Evolutionary conservation across 2,329 filamentous ascomycete genomes (phyloP), one percentile per base, ranked within the genome.

Genomic region (Aspergillus sp.): DNA sequence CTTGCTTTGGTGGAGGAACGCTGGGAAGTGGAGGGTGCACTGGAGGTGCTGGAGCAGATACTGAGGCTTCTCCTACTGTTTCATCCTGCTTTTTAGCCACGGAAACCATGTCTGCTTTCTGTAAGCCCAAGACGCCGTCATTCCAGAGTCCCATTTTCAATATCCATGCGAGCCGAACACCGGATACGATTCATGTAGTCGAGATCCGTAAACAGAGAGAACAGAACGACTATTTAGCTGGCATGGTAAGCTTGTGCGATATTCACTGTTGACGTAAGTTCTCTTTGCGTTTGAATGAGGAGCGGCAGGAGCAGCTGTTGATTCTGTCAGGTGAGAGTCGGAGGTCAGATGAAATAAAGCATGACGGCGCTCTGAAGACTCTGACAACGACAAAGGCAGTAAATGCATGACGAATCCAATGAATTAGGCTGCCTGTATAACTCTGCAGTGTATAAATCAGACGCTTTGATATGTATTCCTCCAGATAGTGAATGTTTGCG

Each of bases 251-350:
- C 10, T 19, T 39, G 17, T 15, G n/a, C 17, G 33, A 15, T 37
- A 30, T 37, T 17, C n/a, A 6, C 19, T 39, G 37, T 39, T 39
- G 37, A 39, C 37, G 37, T 39, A 39, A 39, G 15, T 39, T 17
- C 33, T 12, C 37, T 39, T 12, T 20, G 15, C 3, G 9, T 13
- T 39, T 22, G 15, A 39, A 20, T 10, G 19, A 15, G 23, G 7
- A 20, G 39, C 19, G 19, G 37, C 30, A 27, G 38, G n/a, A 46
- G 13, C 15, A 23, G 37, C 19, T 17, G 32, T 45, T 27, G 39
- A 37, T 49, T 15, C 27, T 30, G 25, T 41, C 45, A 50, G 45
- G 19, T 47, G 45, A 30, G 23, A 25, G 15, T 20, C 30, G 30
- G 44, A 38, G 25, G 37, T 39, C 37, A 39, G 37, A 39, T 39